Evolutionary conservation across 2,329 filamentous ascomycete genomes (phyloP).

Genomic region (Emydomyces testavorans): DNA sequence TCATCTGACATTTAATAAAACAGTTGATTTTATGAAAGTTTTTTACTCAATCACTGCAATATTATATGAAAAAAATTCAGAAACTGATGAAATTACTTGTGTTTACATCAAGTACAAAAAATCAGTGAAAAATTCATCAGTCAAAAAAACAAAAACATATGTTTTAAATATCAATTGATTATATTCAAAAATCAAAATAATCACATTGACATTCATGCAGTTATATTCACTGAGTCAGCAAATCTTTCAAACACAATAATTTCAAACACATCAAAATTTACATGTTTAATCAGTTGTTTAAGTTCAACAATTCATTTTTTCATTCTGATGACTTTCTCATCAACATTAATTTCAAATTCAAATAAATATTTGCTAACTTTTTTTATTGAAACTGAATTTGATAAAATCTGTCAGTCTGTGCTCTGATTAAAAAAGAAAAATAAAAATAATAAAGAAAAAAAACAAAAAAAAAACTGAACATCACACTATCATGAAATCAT

Average conservation of each 20-base stretch:
- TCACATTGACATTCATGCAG: slow-evolving; percentile 20
- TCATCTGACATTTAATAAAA: slow-evolving; percentile 62
- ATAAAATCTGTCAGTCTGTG: slow-evolving; percentile 59
- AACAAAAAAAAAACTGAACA: slow-evolving; percentile 22
- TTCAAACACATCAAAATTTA: slow-evolving; percentile 59
- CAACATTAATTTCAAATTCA: slow-evolving; percentile 73
- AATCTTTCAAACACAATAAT: slow-evolving; percentile 50
- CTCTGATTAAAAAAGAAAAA: slow-evolving; percentile 67
- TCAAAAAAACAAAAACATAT: slow-evolving; percentile 58
- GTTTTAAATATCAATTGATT: slow-evolving; percentile 1
- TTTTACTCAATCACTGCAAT: slow-evolving; percentile 58
- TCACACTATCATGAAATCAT: slow-evolving; percentile 41
- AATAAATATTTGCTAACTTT: slow-evolving; percentile 65
- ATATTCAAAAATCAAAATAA: neutral
- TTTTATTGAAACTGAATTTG: slow-evolving; percentile 73
- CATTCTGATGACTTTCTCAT: slow-evolving; percentile 69
- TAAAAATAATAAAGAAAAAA: slow-evolving; percentile 52
- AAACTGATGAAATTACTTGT: slow-evolving; percentile 52
- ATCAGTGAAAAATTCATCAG: slow-evolving; percentile 51
- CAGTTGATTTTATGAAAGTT: slow-evolving; percentile 60
- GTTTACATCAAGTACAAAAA: slow-evolving; percentile 59
- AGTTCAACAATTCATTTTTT: slow-evolving; percentile 67
- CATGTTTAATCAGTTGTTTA: slow-evolving; percentile 73
- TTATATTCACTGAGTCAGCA: slow-evolving; percentile 78
- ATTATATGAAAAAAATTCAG: slow-evolving; percentile 55